Evolutionary conservation across 202 grass and related monocot genomes (phyloP).

Genomic region (Bolboschoenoplectus hybrid): DNA sequence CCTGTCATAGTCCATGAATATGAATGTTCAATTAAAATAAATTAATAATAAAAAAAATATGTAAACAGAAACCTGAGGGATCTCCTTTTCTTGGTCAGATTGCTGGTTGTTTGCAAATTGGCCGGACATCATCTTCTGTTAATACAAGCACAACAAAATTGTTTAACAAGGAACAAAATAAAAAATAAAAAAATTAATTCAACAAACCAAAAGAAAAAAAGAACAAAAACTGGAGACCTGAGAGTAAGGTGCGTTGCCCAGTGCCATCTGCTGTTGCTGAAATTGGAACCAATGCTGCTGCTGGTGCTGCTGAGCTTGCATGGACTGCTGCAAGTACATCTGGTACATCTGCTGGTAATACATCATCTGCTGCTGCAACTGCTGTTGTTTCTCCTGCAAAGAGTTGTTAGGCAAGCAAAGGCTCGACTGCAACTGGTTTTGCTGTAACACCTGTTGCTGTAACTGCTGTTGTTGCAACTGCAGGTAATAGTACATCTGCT

Average conservation of each 20-base stretch:
- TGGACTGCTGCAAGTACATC: constrained; percentile 35
- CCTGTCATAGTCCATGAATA: background rate
- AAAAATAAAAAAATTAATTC: background rate
- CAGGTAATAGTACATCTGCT: constrained; percentile 30
- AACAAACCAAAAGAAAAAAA: background rate
- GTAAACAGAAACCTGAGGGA: background rate
- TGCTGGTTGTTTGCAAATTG: constrained; percentile 26
- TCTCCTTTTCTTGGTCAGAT: constrained; percentile 6
- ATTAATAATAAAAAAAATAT: background rate
- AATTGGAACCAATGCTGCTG: constrained; percentile 30
- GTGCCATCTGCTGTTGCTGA: constrained; percentile 22
- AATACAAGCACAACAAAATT: constrained; percentile 23
- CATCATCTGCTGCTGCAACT: constrained; percentile 33
- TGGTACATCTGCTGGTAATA: constrained; percentile 36
- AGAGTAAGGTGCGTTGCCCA: constrained; percentile 23
- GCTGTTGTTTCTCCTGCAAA: constrained; percentile 34
- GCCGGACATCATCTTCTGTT: background rate
- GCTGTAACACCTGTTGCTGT: constrained; percentile 26
- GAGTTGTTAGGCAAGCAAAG: constrained; percentile 24
- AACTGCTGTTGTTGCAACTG: constrained; percentile 34
- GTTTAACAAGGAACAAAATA: background rate
- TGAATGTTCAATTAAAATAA: background rate
- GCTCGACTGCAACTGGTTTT: constrained; percentile 16
- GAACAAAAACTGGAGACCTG: constrained; percentile 19
- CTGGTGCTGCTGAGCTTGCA: constrained; percentile 24